Evolutionary conservation across 2,329 filamentous ascomycete species (phyloP).

Genomic region (Alternaria angustiovoidea): DNA sequence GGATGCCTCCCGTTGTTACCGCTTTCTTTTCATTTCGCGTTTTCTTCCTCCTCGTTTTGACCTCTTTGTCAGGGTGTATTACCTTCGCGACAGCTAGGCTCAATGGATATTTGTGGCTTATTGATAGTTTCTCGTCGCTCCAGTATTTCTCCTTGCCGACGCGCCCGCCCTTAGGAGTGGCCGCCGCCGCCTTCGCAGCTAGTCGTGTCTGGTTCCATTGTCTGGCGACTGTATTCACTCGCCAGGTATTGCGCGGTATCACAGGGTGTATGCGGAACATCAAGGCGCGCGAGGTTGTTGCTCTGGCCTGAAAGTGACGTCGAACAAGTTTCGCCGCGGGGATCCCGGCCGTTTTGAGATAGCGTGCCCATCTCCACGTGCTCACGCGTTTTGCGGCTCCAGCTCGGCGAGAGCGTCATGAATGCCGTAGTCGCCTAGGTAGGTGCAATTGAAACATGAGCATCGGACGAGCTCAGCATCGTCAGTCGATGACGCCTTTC

Average conservation of each 20-base stretch:
- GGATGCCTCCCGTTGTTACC: slow-evolving; percentile 2
- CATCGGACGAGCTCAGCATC: background rate
- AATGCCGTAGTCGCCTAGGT: background rate
- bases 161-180: background rate
- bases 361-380: slow-evolving; percentile 17
- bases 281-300: slow-evolving; percentile 13
- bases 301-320: background rate
- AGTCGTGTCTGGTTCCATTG: slow-evolving; percentile 12
- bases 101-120: slow-evolving; percentile 26
- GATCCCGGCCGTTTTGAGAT: slow-evolving; percentile 11
- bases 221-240: background rate
- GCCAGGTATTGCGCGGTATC: slow-evolving; percentile 15
- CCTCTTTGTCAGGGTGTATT: slow-evolving; percentile 17
- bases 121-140: slow-evolving; percentile 24
- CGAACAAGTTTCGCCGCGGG: slow-evolving; percentile 11
- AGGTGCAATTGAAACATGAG: background rate
- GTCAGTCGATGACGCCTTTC: background rate
- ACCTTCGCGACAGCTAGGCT: slow-evolving; percentile 14
- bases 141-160: slow-evolving; percentile 8
- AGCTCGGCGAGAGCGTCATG: background rate
- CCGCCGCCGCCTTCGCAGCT: slow-evolving; percentile 1
- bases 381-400: slow-evolving; percentile 7
- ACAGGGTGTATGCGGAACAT: slow-evolving; percentile 31
- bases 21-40: background rate
- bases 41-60: slow-evolving; percentile 7